Conservation (phyloP, 306 rosid species). For the Ochetophila trinervis region DNA sequence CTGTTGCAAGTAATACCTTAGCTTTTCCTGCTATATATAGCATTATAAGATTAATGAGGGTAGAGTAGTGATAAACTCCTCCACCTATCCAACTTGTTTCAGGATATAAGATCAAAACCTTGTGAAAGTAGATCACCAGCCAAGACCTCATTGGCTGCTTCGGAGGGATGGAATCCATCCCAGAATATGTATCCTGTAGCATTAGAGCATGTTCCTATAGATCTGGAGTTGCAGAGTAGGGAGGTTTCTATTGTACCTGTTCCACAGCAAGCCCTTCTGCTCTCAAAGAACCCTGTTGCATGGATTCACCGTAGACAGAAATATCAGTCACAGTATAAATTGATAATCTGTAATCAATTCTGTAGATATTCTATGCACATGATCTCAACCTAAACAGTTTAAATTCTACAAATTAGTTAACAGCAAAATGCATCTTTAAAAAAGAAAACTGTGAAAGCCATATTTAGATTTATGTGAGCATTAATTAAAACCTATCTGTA, state of each 20-base stretch:
- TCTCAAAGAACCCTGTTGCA: slow-evolving; percentile 44
- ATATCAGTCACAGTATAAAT: background rate
- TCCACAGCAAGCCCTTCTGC: slow-evolving; percentile 64
- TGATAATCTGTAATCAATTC: background rate
- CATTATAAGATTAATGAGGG: background rate
- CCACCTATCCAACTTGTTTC: background rate
- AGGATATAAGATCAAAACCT: slow-evolving; percentile 44
- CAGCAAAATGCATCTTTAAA: background rate
- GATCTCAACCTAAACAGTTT: background rate
- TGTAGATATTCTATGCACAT: background rate
- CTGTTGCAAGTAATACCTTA: background rate
- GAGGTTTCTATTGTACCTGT: slow-evolving; percentile 62
- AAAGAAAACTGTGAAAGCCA: too few relatives aligned
- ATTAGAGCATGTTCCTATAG: slow-evolving; percentile 52
- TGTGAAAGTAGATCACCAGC: slow-evolving; percentile 45
- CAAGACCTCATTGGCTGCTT: slow-evolving; percentile 52
- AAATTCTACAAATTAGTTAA: background rate
- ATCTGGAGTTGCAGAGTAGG: slow-evolving; percentile 46
- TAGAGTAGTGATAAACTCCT: background rate
- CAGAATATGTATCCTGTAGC: slow-evolving; percentile 56
- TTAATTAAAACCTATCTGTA: background rate
- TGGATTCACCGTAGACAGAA: background rate
- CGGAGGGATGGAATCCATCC: slow-evolving; percentile 71
- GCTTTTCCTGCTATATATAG: background rate
- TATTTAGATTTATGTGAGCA: background rate